These are phyloP conservation scores for Gonium pectorale DNA, from an alignment of 139 green algal genomes.

Conservation along the genomic window DNA sequence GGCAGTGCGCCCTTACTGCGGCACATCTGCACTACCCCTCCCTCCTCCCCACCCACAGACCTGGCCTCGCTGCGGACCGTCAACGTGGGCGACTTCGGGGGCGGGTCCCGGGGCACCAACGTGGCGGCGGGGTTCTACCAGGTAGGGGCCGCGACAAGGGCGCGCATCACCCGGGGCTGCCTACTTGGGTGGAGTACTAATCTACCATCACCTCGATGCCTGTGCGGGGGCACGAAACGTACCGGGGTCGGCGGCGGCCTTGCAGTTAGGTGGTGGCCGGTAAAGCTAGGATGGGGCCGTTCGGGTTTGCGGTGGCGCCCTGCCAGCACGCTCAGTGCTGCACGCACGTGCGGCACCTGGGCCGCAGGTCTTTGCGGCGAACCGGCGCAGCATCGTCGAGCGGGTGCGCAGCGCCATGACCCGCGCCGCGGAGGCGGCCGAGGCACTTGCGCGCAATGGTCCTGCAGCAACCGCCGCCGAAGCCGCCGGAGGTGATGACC, in stretches of 20 bases:
- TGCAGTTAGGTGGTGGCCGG: too few relatives aligned
- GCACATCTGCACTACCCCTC: too few relatives aligned
- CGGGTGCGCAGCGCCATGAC: background rate
- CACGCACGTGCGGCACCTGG: background rate
- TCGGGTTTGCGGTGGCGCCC: too few relatives aligned
- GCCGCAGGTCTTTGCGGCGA: conserved; percentile 9
- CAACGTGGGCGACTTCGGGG: conserved; percentile 8
- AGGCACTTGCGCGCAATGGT: too few relatives aligned
- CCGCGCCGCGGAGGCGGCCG: background rate
- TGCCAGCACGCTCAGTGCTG: too few relatives aligned
- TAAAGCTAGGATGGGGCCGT: too few relatives aligned
- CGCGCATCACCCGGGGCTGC: too few relatives aligned
- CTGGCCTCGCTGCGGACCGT: conserved; percentile 1
- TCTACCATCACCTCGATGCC: too few relatives aligned
- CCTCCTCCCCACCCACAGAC: background rate
- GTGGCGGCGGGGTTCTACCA: conserved; percentile 37
- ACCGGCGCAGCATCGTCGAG: background rate
- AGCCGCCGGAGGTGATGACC: background rate
- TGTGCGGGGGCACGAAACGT: too few relatives aligned
- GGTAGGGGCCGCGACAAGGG: background rate
- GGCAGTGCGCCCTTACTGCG: too few relatives aligned
- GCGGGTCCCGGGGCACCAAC: conserved; percentile 9
- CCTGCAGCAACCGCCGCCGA: background rate
- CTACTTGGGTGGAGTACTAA: too few relatives aligned
- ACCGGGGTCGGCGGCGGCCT: too few relatives aligned